phyloP scores from a whole-genome alignment of 1,139 yeast genomes.

The Candida smagusa region DNA sequence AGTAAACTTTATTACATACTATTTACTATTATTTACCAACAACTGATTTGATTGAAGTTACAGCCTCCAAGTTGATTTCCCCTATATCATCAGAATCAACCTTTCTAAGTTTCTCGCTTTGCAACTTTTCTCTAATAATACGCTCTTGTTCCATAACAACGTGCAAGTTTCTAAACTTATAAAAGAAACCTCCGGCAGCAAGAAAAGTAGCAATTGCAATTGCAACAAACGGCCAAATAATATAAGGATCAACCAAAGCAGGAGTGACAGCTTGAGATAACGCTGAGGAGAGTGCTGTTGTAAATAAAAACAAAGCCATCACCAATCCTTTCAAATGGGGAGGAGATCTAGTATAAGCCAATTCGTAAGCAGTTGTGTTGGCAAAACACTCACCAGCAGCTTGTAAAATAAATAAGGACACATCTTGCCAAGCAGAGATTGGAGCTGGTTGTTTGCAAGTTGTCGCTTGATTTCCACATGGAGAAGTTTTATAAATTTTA shows the following conservation, averaged over 20 bases:
- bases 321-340: slow-evolving; percentile 65
- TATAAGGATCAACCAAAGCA: slow-evolving; percentile 51
- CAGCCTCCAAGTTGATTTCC: slow-evolving; percentile 17
- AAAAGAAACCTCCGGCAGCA: slow-evolving; percentile 40
- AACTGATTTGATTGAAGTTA: slow-evolving; percentile 20
- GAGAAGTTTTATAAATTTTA: slow-evolving; percentile 32
- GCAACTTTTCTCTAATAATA: slow-evolving; percentile 21
- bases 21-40: slow-evolving; percentile 17
- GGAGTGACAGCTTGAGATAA: slow-evolving; percentile 54
- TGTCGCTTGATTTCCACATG: slow-evolving; percentile 44
- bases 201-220: slow-evolving; percentile 46
- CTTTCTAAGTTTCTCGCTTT: slow-evolving; percentile 2
- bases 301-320: slow-evolving; percentile 62
- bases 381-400: slow-evolving; percentile 73
- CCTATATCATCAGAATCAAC: slow-evolving; percentile 1
- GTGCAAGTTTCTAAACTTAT: slow-evolving; percentile 53
- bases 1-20: not conserved
- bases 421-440: slow-evolving; percentile 55
- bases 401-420: slow-evolving; percentile 48
- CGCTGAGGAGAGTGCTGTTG: slow-evolving; percentile 59
- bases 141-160: slow-evolving; percentile 47
- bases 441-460: slow-evolving; percentile 50
- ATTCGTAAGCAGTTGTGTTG: slow-evolving; percentile 63
- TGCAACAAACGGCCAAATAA: slow-evolving; percentile 55
- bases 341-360: slow-evolving; percentile 70